Conservation (phyloP, 495 filamentous ascomycete genomes). For the Penicillium egyptiacum region DNA sequence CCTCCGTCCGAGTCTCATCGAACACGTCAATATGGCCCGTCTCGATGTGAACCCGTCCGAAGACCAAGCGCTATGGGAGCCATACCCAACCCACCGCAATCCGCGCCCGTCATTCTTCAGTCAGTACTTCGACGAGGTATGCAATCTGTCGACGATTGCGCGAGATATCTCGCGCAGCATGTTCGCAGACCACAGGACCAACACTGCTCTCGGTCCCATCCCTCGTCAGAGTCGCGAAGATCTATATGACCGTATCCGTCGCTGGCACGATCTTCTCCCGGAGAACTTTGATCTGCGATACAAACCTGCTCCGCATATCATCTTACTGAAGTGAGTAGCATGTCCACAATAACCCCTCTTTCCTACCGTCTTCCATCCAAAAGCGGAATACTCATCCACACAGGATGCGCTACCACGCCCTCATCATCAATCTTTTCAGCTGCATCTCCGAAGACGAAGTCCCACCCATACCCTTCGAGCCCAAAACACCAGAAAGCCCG, state of each 20-base stretch:
- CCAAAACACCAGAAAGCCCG: conserved; percentile 39
- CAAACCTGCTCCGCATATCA: conserved; percentile 39
- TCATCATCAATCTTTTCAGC: conserved; percentile 43
- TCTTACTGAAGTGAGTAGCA: conserved; percentile 37
- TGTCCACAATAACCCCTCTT: background rate
- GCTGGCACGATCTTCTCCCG: conserved; percentile 39
- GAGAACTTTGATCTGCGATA: conserved; percentile 26
- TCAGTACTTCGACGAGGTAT: conserved; percentile 43
- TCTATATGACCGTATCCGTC: conserved; percentile 34
- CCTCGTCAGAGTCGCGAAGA: conserved; percentile 31
- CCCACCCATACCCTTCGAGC: conserved; percentile 21
- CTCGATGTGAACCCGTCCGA: conserved; percentile 16
- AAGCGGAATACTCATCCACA: background rate
- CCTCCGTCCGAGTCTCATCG: conserved; percentile 39
- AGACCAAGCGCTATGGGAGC: conserved; percentile 33
- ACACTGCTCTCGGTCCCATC: conserved; percentile 6
- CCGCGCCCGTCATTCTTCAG: conserved; percentile 34
- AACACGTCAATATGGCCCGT: conserved; percentile 37
- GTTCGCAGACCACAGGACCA: conserved; percentile 27
- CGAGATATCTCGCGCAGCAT: conserved; percentile 43
- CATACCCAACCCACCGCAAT: conserved; percentile 42
- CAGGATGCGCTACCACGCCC: conserved; percentile 44
- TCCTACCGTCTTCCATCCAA: background rate
- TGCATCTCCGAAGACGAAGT: conserved; percentile 26
- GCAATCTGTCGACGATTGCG: conserved; percentile 42